Conservation (phyloP, 2,329 filamentous ascomycete species). For the Ramichloridium luteum region DNA sequence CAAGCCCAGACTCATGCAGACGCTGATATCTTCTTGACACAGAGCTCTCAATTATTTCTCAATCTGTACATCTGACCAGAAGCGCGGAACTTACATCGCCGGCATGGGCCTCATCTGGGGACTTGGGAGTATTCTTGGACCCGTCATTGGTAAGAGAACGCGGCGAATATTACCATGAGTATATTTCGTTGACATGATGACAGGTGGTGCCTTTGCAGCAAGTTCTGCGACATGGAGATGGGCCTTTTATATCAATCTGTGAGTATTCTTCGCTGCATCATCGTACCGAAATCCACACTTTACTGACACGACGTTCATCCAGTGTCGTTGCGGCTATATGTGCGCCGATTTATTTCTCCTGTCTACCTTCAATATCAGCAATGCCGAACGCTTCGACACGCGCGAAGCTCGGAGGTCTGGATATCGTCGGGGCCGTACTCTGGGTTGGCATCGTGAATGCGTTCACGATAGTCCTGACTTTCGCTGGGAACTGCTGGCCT, state of each 20-base stretch:
- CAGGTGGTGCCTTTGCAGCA: constrained; percentile 20
- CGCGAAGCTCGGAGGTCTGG: too few relatives aligned
- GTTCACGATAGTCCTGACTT: too few relatives aligned
- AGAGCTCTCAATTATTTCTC: too few relatives aligned
- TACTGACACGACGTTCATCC: too few relatives aligned
- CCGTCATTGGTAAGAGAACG: constrained; percentile 22
- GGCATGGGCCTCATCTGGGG: constrained; percentile 17
- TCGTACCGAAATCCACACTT: constrained; percentile 29
- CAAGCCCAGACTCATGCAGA: too few relatives aligned
- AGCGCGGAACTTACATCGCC: constrained; percentile 4
- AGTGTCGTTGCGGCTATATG: too few relatives aligned
- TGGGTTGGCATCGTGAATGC: too few relatives aligned
- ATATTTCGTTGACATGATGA: too few relatives aligned
- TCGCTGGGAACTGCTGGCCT: too few relatives aligned
- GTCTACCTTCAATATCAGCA: constrained; percentile 1
- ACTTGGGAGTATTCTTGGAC: constrained; percentile 19
- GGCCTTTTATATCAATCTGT: constrained; percentile 45
- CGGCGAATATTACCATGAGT: too few relatives aligned
- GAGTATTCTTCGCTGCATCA: constrained; percentile 33
- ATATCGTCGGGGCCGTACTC: too few relatives aligned
- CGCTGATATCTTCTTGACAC: constrained; percentile 3
- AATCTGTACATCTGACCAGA: constrained; percentile 7
- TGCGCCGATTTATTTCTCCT: too few relatives aligned
- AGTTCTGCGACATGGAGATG: constrained; percentile 22
- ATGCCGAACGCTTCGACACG: constrained; percentile 1